Base-by-base conservation (phyloP, 2,329 filamentous ascomycete genomes). In the Fusarium buharicum region DNA sequence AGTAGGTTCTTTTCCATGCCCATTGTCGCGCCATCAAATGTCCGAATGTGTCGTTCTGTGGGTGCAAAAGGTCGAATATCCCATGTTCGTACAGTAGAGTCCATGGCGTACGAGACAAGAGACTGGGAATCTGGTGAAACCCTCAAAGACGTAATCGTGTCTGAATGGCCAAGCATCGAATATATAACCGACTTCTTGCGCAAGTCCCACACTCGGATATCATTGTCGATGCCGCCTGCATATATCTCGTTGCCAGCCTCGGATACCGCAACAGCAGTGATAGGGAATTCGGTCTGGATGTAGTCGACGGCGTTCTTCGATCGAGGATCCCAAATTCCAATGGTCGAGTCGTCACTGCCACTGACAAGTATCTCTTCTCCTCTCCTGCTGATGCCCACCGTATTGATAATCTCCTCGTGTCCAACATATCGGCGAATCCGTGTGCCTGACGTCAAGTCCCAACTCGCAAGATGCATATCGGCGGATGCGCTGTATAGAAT, bases 241-340 rank as follows among this genome's bases (percentile, higher is more conserved):
- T 95, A 99, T 22, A 99, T 86, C 78, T 98, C 95, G 74, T 97
- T 97, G 16, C 95, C 95, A 2, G 94, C 93, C 74, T 97, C 93
- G 1, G 93, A 90, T n/a, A 98, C 82, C 14, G 93, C 92, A 6
- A 98, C 87, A 0, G 94, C 91, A 2, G 95, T 98, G 53, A 99
- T 87, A 2, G 95, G 95, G 59, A 96, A 96, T 59, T 95, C 90
- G 1, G 93, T 97, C 73, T 94, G 87, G 62, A 98, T 90, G 69
- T 93, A 93, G 70, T 96, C 91, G 53, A 90, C 86, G 0, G 93
- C 94, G 50, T 92, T 87, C 76, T 97, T 98, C 54, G 92, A 90
- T 69, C 95, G 85, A 9, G 94, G 93, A 74, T 99, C 95, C 95
- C 95, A 99, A 40, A 98, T 90, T 56, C 93, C 93, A 71, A 99